Evolutionary conservation across 495 filamentous ascomycete species (phyloP).

Genomic region (Daldinia grandis): DNA sequence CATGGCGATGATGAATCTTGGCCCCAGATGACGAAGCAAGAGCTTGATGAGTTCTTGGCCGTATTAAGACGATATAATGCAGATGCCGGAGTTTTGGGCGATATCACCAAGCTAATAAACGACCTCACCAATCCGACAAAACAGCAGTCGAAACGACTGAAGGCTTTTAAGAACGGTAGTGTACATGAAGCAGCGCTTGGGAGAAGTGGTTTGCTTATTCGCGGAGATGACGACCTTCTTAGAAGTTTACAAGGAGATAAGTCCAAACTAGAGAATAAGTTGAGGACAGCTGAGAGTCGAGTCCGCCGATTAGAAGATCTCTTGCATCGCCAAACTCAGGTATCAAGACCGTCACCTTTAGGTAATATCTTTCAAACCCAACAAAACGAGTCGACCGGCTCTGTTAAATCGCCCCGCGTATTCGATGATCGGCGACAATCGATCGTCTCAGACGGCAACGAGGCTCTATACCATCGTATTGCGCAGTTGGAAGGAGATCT

Average conservation of each 20-base stretch:
- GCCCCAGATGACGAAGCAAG: conserved; percentile 71
- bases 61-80: conserved; percentile 63
- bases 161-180: conserved; percentile 95
- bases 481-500: conserved; percentile 86
- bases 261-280: conserved; percentile 75
- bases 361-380: conserved; percentile 69
- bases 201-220: conserved; percentile 79
- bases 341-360: conserved; percentile 69
- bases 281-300: conserved; percentile 89
- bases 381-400: conserved; percentile 54
- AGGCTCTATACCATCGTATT: conserved; percentile 63
- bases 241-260: conserved; percentile 79
- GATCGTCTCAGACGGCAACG: conserved; percentile 46
- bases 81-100: conserved; percentile 55
- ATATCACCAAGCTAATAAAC: conserved; percentile 65
- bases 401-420: conserved; percentile 48
- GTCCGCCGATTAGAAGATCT: conserved; percentile 93
- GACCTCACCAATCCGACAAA: conserved; percentile 78
- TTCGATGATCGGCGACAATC: conserved; percentile 51
- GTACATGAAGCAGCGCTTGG: conserved; percentile 85
- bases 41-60: conserved; percentile 72
- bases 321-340: conserved; percentile 83
- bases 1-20: conserved; percentile 80
- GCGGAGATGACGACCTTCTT: conserved; percentile 81
- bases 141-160: conserved; percentile 77